phyloP scores from a whole-genome alignment of 306 rosid species.

The Sechiopsis laciniata region DNA sequence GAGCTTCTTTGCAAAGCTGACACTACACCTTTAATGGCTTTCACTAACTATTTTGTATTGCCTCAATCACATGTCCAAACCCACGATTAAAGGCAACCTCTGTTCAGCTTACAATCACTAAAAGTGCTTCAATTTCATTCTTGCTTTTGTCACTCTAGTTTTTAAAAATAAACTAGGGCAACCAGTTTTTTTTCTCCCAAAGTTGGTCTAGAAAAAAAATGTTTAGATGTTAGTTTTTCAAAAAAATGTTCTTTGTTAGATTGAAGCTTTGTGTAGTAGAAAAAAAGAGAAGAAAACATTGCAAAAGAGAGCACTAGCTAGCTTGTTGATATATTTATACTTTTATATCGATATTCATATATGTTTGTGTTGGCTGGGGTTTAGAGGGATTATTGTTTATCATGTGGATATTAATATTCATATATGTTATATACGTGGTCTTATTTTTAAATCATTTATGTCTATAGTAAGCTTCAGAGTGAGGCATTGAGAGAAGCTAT shows the following conservation, averaged over 20 bases:
- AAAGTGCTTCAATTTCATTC: constrained; percentile 6
- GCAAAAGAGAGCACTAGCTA: not conserved
- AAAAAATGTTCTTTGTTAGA: too few species aligned
- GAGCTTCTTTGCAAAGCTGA: constrained; percentile 16
- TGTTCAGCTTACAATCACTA: not conserved
- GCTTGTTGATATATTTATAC: not conserved
- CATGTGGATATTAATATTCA: too few species aligned
- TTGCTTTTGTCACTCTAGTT: constrained; percentile 11
- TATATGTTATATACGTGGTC: too few species aligned
- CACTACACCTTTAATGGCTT: not conserved
- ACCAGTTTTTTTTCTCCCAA: too few species aligned
- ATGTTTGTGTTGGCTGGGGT: not conserved
- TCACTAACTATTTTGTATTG: not conserved
- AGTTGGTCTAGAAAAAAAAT: too few species aligned
- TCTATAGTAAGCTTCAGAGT: constrained; percentile 70
- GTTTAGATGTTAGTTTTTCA: not conserved
- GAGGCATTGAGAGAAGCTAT: constrained; percentile 70
- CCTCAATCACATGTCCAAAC: not conserved
- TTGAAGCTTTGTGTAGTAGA: not conserved
- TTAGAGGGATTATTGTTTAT: not conserved
- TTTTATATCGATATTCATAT: not conserved
- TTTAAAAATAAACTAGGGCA: not conserved
- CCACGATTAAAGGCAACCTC: constrained; percentile 12
- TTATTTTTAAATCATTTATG: too few species aligned
- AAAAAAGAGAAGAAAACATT: too few species aligned